phyloP scores from a whole-genome alignment of 805 yeast species.

The Starmerella kuoi region DNA sequence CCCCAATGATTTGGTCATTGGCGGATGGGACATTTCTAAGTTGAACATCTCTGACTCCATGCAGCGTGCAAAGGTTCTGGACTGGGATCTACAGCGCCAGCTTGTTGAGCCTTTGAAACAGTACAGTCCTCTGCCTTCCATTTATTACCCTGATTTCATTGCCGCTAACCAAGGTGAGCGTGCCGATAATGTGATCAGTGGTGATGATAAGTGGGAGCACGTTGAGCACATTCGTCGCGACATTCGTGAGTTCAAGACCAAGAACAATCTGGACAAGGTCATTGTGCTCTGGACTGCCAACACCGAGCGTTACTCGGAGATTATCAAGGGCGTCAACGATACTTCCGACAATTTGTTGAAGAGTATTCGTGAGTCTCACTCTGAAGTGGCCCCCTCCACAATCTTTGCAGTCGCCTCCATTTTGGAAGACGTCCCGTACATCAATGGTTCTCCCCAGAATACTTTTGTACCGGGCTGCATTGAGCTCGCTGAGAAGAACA shows the following conservation, averaged over 20 bases:
- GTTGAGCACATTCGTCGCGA: constrained; percentile 78
- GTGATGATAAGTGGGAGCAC: constrained; percentile 72
- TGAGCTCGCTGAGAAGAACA: constrained; percentile 69
- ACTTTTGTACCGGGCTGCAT: constrained; percentile 93
- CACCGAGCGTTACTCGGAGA: constrained; percentile 82
- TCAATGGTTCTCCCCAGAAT: constrained; percentile 95
- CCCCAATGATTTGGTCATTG: constrained; percentile 80
- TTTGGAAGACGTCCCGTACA: constrained; percentile 76
- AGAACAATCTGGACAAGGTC: constrained; percentile 69
- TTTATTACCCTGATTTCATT: constrained; percentile 92
- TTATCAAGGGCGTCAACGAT: constrained; percentile 72
- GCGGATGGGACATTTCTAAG: constrained; percentile 90
- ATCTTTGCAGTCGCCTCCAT: constrained; percentile 87
- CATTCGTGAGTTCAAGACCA: constrained; percentile 60
- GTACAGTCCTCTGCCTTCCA: constrained; percentile 63
- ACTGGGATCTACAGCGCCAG: constrained; percentile 68
- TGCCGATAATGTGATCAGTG: constrained; percentile 74
- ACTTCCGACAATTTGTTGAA: constrained; percentile 66
- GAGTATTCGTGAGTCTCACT: constrained; percentile 65
- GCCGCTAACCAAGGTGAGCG: constrained; percentile 88
- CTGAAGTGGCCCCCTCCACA: constrained; percentile 85
- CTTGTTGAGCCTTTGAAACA: constrained; percentile 50
- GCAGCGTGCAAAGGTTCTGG: constrained; percentile 77
- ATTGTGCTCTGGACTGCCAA: constrained; percentile 94
- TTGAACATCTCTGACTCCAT: constrained; percentile 63